Evolutionary conservation across 139 green algal species (phyloP), one percentile per base, ranked within the genome.

Genomic region (Micractinium sp.): DNA sequence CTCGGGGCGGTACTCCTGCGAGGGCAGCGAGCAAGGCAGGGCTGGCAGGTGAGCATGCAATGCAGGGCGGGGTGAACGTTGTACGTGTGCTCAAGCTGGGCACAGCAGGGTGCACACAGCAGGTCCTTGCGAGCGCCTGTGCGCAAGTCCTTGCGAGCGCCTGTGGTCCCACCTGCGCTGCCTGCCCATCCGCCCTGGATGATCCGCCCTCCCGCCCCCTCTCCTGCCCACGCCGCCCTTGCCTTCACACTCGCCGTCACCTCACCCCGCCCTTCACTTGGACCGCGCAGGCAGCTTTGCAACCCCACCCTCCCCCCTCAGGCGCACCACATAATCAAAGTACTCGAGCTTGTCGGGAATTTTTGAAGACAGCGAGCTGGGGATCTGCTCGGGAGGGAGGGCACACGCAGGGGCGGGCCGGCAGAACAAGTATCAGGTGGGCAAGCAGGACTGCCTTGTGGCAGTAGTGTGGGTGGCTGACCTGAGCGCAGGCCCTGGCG

Each of bases 321-420:
- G 0, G 27, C 80, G 0, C 29, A 39, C 83, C 66, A 47, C 39
- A 47, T 80, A 67, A 7, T 63, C 63, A 71, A 71, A 87, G 31
- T 87, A 87, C 38, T 79, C 83, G 0, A 87, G 39, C 29, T 39
- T 53, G 12, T 87, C 83, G 5, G 83, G 83, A 2, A 86, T 75
- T 3, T 38, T 76, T 9, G 35, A 31, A 31, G 81, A 60, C n/a
- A 86, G 81, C 7, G 81, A 75, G 4, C 81, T 33, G 5, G 81
- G 60, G 38, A 87, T 79, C 83, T 87, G 83, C 14, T 14, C 15
- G 15, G 16, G 14, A 12, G 20, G 63, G 63, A 27, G 63, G 63
- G 63, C 2, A 71, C 80, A 69, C 0, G 25, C 25, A 67, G n/a
- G 31, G 9, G 35, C 9, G 3, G 71, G 71, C 23, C 18, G 22